Base-by-base conservation (phyloP, 306 rosid genomes). In the Leucaena leucocephala region DNA sequence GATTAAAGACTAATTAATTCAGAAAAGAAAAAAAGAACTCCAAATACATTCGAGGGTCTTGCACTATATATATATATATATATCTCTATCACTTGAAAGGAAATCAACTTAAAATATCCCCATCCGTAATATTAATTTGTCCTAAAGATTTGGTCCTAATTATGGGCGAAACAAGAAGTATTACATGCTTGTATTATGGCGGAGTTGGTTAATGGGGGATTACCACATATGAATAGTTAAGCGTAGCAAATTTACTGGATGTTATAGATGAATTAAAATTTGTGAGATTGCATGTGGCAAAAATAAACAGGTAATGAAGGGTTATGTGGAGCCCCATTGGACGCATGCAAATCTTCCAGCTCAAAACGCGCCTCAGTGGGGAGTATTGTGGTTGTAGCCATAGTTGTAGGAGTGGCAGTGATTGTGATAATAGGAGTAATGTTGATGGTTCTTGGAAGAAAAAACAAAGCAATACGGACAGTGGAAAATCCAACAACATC, bases 311-410 rank as follows among this genome's bases (percentile, higher is more conserved):
- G 90, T 52, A 88, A 93, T 74, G 42, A 83, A 59, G 85, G 73
- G 65, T 82, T 95, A 12, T 95, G 99, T 82, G 99, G 99, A 83
- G 57, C 58, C 10, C 97, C 98, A 9, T 49, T 95, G 40, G 48
- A 12, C 4, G 8, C 66, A 22, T 95, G 99, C 78, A 7, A 11
- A 12, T 2, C 81, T 12, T n/a, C 40, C 49, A 35, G 3, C 19
- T 39, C 49, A 11, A 66, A 39, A 16, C 21, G 48, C 4, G 15
- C 71, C 49, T 68, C 91, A 5, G 3, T 45, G 40, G 8, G 36
- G 19, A 86, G 83, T 50, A 50, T 80, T 21, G 42, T 87, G 7
- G 80, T 86, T 78, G 81, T 82, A 19, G 85, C 73, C 35, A 63
- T 84, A 76, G 84, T 88, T 9, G 83, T 83, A n/a, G 22, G 59